Base-by-base conservation (phyloP, 495 filamentous ascomycete genomes). In the Podospora pseudocomata region DNA sequence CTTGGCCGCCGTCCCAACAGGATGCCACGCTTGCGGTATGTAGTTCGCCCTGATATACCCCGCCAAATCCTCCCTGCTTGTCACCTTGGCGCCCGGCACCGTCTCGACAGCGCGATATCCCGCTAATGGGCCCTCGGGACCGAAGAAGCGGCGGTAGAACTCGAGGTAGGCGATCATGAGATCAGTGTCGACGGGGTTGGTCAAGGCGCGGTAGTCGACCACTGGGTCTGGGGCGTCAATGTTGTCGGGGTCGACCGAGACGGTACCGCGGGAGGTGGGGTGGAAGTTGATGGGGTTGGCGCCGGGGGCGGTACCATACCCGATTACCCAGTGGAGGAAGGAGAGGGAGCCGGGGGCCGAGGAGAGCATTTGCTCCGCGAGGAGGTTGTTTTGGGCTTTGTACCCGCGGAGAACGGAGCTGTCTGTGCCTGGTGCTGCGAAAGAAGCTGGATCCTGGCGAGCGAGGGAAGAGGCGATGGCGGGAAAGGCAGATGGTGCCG, bases 1-100 rank as follows among this genome's bases (percentile, higher is more conserved):
- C 83, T 83, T 85, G 23, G 79, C 78, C 39, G 78, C 78, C 4
- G 83, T 84, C 53, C 82, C 81, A 60, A 74, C 72, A 65, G 75
- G 72, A 56, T 79, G 77, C 18, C 70, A 74, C 56, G 71, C 72
- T 63, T 71, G 55, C 0, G 55, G 70, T 63, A 79, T 74, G 57
- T 73, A 49, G 26, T 72, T 69, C 20, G 68, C 71, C 34, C 34
- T 39, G 34, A 39, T 39, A 11, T 39, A 39, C 34, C 34, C 11
- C 34, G 3, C 34, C 34, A 39, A 65, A 80, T 67, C 28, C 76
- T 73, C 1, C 55, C 23, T 58, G 18, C 53, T 67, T 11, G 57
- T 65, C 20, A 79, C 72, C 60, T 76, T 60, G 26, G 67, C 75
- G 55, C 72, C 74, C 49, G 62, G 64, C n/a, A 74, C 34, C 34